Base-by-base conservation (phyloP, 2,329 filamentous ascomycete genomes). In the Alternaria sp. region DNA sequence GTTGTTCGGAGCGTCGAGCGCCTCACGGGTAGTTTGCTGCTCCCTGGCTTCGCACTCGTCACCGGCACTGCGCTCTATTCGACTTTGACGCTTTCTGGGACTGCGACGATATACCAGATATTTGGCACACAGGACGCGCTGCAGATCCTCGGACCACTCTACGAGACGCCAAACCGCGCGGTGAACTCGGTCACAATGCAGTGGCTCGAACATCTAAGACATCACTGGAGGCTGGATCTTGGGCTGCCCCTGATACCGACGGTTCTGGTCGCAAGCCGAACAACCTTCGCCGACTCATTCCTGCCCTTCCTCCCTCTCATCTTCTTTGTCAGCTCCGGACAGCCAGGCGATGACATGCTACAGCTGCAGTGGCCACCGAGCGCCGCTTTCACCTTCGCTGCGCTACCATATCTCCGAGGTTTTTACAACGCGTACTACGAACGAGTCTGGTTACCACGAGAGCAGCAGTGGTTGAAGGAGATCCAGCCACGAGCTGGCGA, bases 231-330 rank as follows among this genome's bases (percentile, higher is more conserved):
- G 24, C 71, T 88, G 42, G 84, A 85, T 59, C 67, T 90, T 28
- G 88, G 88, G 2, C 76, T 92, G 4, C 88, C 89, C 2, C 80
- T 91, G 7, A 90, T 94, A 59, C 89, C 88, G 0, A 82, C 90
- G 11, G 83, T 87, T 2, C 82, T 94, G 8, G 82, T 93, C 11
- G 82, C 90, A n/a, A 89, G 89, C 20, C 83, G 91, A 34, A 88
- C 89, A 26, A 84, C 82, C 2, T 81, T 89, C 48, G 86, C 87
- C 30, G 89, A 92, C 66, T 84, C 85, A 3, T 79, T 89, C 7
- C 80, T 91, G 7, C 88, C 88, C 2, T 84, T 87, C 20, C 81
- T 90, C 18, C 88, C 88, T 0, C 83, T 91, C 56, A 81, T 87
- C 66, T 87, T 87, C 76, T 87, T 87, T 61, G 85, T 82, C 41